Conservation (phyloP, 306 rosid genomes). For the Pterocarpus macrocarpus region DNA sequence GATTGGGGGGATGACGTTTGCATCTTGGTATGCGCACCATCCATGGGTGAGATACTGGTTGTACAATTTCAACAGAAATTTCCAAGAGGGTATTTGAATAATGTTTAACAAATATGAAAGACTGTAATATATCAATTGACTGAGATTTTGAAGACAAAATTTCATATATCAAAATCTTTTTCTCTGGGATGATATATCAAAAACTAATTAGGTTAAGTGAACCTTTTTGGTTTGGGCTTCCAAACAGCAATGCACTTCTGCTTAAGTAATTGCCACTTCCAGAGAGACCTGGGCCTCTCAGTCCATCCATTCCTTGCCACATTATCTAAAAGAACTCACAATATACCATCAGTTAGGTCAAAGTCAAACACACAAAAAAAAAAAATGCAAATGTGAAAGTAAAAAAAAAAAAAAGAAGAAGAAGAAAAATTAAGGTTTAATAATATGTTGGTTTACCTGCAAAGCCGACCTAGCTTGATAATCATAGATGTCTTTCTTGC, state of each 20-base stretch:
- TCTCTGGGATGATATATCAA: no score
- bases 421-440: background rate
- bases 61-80: no score
- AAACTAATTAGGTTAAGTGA: background rate
- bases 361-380: background rate
- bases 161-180: no score
- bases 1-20: no score
- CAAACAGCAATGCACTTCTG: constrained; percentile 52
- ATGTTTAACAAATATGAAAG: no score
- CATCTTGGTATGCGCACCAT: no score
- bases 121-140: no score
- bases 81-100: no score
- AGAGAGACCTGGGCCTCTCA: constrained; percentile 59
- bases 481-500: constrained; percentile 64
- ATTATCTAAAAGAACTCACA: constrained; percentile 44
- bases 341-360: background rate
- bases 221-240: constrained; percentile 56
- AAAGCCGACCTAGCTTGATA: constrained; percentile 52
- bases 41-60: no score
- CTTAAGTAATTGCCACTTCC: constrained; percentile 61
- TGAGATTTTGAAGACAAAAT: no score
- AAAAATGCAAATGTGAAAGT: no score
- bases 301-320: constrained; percentile 67
- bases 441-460: constrained; percentile 43
- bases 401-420: no score